These are phyloP conservation scores for Neospora caninum DNA, from an alignment of 169 alveolate genomes.

Conservation along the genomic window DNA sequence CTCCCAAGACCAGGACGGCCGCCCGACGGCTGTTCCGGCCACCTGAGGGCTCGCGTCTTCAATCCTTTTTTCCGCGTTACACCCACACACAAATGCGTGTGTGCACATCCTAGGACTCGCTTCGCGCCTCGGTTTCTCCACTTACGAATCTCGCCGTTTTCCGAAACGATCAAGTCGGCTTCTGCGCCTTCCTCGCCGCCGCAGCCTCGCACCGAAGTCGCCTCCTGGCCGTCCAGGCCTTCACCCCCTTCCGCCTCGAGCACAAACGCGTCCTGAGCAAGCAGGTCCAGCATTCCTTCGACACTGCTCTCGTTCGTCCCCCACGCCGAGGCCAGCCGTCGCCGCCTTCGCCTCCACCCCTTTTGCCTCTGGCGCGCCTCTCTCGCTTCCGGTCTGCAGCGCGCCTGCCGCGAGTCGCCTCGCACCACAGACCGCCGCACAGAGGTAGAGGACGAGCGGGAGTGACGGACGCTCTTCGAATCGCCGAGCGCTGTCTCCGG, in stretches of 20 bases:
- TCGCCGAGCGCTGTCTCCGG: too few relatives aligned
- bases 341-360: constrained; percentile 38
- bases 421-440: too few relatives aligned
- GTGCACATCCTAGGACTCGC: too few relatives aligned
- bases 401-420: too few relatives aligned
- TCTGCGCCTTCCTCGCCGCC: neutral
- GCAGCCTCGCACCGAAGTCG: neutral
- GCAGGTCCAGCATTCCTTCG: neutral
- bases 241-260: neutral
- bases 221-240: neutral
- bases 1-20: too few relatives aligned
- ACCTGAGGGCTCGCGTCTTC: too few relatives aligned
- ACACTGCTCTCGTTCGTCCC: neutral
- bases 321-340: constrained; percentile 20
- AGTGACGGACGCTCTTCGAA: too few relatives aligned
- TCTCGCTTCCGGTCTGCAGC: neutral
- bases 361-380: neutral
- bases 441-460: too few relatives aligned
- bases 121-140: too few relatives aligned
- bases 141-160: neutral
- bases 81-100: too few relatives aligned
- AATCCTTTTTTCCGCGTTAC: too few relatives aligned
- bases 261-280: neutral
- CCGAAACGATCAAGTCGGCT: neutral
- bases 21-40: too few relatives aligned